Base-by-base conservation (phyloP, 2,329 filamentous ascomycete genomes). In the Septoria linicola region DNA sequence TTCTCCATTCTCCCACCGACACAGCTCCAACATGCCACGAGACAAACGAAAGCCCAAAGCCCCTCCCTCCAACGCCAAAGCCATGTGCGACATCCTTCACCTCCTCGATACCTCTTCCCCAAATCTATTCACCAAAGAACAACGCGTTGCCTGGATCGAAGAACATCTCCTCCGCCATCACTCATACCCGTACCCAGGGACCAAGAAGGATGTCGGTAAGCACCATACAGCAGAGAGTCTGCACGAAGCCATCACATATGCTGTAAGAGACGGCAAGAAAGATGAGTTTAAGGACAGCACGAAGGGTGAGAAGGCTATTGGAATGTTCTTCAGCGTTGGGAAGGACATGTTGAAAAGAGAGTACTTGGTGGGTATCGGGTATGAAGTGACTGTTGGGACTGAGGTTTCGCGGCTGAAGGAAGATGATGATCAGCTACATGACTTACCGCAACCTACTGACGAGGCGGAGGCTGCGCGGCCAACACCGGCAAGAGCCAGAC, bases 221-320 rank as follows among this genome's bases (percentile, higher is more conserved):
- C 30, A 17, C 7, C 43, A 46, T n/a, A 39, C 23, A 8, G 43
- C 35, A n/a, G 6, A 21, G 2, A 46, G 31, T 27, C 23, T 46
- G 4, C 27, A 35, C n/a, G 43, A 46, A n/a, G 43, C 43, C n/a
- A 46, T 46, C 21, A 25, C 31, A 1, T 46, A 46, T 39, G 43
- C 32, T 17, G 34, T 46, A 8, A 19, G 43, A 3, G 34, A 37
- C n/a, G 20, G 23, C 20, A 46, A 46, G 34, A 46, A 39, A 19
- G 14, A 14, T 2, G 8, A 30, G 6, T 46, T 25, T 14, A 31
- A 31, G 16, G 2, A 2, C 7, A 5, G 5, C 23, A 11, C 36
- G 2, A 37, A n/a, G 10, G 43, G 43, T 10, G 14, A 10, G 3
- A 10, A 7, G n/a, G 43, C 43, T 14, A 25, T 35, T 10, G n/a